Evolutionary conservation across 331 rosid species (phyloP), one percentile per base, ranked within the genome.

Genomic region (Acacia concinna): DNA sequence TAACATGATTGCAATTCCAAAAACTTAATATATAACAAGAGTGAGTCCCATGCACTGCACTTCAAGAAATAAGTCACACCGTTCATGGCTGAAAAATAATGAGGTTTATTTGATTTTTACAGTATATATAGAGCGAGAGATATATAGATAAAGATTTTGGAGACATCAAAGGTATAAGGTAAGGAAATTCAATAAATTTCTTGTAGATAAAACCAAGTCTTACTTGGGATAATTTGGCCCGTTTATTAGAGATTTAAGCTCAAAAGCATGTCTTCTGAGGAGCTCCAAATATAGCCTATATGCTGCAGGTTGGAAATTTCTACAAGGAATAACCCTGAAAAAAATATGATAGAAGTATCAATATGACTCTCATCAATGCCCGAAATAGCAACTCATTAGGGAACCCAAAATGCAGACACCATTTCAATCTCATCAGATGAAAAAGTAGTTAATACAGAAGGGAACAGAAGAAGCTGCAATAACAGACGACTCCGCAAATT

Each of bases 271-370:
- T 74, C 91, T 90, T 81, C 81, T 89, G 76, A 93, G 85, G 28
- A 96, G 92, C 78, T 96, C 99, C 86, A 96, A 75, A 68, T 93
- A 96, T 52, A 93, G 88, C 79, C 99, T 88, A 79, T 91, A 93
- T 3, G 98, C 97, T 14, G 82, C 94, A 25, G 98, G 98, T 82
- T 88, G 97, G 74, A 81, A 84, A 78, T 79, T 86, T 80, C 99
- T 83, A 72, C 89, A 84, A 64, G 99, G 97, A 86, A 91, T 83
- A 75, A 96, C 98, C 91, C 99, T 96, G 92, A 56, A 74, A 81
- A 9, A 17, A 21, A 84, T 69, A 71, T 37, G 75, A 83, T 9
- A 35, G 52, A 41, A 37, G 43, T 18, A 80, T 71, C 57, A 77
- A 83, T 25, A 63, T 20, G 32, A 77, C 73, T 28, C 49, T 28